Conservation (phyloP, 306 rosid species). For the Medicago truncatula region MtrunA17r5.0-ANR NC_053043.1:10066501-10067000, state of each 20-base stretch:
- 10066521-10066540: conserved; percentile 26
- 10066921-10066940: conserved; percentile 10
- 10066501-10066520: conserved; percentile 33
- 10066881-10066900: neutral
- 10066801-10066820: conserved; percentile 6
- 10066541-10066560: conserved; percentile 13
- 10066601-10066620: conserved; percentile 6
- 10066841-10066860: neutral
- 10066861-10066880: neutral
- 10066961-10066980: conserved; percentile 7
- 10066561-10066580: conserved; percentile 13
- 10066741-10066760: neutral
- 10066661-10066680: neutral
- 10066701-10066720: too few relatives aligned
- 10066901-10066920: neutral
- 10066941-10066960: conserved; percentile 23
- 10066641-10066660: conserved; percentile 3
- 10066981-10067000: conserved; percentile 12
- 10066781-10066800: neutral
- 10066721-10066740: too few relatives aligned
- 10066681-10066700: too few relatives aligned
- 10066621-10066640: neutral
- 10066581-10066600: conserved; percentile 4
- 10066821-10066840: conserved; percentile 5
- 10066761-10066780: neutral